Base-by-base conservation (phyloP, 208 protist genomes). In the Leishmania amazonensis region DNA sequence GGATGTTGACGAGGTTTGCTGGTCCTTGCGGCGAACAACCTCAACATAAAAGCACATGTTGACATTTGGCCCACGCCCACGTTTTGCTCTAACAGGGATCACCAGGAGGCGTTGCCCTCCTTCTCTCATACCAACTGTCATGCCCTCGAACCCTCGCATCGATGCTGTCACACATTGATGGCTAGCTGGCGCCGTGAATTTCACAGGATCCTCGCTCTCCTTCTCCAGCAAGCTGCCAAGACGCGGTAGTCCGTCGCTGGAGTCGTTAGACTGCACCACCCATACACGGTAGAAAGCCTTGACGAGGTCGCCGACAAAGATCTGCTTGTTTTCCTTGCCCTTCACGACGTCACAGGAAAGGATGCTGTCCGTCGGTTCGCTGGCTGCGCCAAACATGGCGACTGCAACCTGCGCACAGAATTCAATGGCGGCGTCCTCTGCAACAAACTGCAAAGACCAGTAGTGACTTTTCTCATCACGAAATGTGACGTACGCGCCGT, bases 131-230 rank as follows among this genome's bases (percentile, higher is more conserved):
- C 91, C 94, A 31, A 95, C 84, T 19, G 93, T 47, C 87, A 94
- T 90, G 17, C 92, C 91, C 83, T 97, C 94, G 89, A 97, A 97
- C 0, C 91, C 91, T 68, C 92, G 93, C 91, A 94, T 95, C 13
- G 78, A 71, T 2, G 89, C 19, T 0, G 82, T 87, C 35, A 95
- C 88, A 79, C 84, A 87, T 49, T 91, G 79, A 79, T 96, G 88
- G 80, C 89, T 96, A 6, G 89, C 83, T n/a, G 90, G 92, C 17
- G 89, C 88, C 35, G 54, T 83, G 51, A 91, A 80, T 60, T 87
- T 89, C 57, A 80, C 83, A 0, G 84, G 76, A 82, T 89, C 90
- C 38, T 90, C 88, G 31, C 83, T 68, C 40, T 89, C 87, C n/a
- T 88, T 86, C 51, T 96, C 90, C 6, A 96, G 84, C 54, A 88